Percentiles rank a stretch among this genome's conserved stretches.
Conservation (phyloP, 306 rosid species). For the Begonia fuchsioides region DNA sequence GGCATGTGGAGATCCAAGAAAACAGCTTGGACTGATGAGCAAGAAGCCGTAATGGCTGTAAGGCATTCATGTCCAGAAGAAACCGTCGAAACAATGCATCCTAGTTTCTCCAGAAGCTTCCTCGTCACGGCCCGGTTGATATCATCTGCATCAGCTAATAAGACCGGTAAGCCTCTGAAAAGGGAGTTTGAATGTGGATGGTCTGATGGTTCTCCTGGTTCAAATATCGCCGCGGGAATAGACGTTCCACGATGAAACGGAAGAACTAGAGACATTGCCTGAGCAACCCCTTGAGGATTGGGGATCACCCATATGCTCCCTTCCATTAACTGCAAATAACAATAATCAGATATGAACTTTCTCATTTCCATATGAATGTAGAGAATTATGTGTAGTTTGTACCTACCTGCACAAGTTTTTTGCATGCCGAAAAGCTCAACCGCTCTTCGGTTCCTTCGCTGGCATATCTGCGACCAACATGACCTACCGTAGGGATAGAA, state of each 20-base stretch:
- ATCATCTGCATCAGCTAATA: slow-evolving; percentile 71
- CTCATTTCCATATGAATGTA: no score
- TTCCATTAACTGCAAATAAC: slow-evolving; percentile 65
- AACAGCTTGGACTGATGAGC: slow-evolving; percentile 49
- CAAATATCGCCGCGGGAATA: slow-evolving; percentile 53
- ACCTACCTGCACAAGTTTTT: slow-evolving; percentile 75
- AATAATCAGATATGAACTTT: no score
- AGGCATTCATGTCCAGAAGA: slow-evolving; percentile 91
- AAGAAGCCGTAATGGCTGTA: slow-evolving; percentile 41
- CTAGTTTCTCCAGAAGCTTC: slow-evolving; percentile 74
- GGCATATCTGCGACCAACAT: slow-evolving; percentile 30
- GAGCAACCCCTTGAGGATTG: slow-evolving; percentile 58
- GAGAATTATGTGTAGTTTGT: no score
- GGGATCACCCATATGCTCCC: slow-evolving; percentile 80
- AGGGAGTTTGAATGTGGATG: slow-evolving; percentile 45
- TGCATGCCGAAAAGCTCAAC: slow-evolving; percentile 88
- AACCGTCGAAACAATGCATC: slow-evolving; percentile 62
- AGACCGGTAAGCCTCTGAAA: slow-evolving; percentile 58
- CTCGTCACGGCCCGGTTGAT: slow-evolving; percentile 84
- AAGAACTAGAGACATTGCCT: slow-evolving; percentile 79
- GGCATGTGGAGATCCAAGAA: slow-evolving; percentile 81
- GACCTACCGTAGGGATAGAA: slow-evolving; percentile 22
- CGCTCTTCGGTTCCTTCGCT: slow-evolving; percentile 61
- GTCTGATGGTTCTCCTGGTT: slow-evolving; percentile 65
- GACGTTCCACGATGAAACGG: slow-evolving; percentile 69